phyloP scores from a whole-genome alignment of 176 grass and related monocot genomes.

The Aechmea fasciata region DNA sequence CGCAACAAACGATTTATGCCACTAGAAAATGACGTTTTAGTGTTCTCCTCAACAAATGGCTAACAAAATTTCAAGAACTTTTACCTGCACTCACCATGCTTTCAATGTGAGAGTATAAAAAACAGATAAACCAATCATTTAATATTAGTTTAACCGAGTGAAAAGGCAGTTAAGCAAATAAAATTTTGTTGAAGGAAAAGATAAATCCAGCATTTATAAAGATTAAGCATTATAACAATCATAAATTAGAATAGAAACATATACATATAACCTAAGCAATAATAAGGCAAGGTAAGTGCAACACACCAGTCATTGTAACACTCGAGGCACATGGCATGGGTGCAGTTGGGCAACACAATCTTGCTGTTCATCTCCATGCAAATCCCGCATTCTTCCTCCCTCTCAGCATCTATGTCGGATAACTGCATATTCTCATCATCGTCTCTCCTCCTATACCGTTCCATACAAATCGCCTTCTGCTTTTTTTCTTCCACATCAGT shows the following conservation, averaged over 20 bases:
- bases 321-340: conserved; percentile 56
- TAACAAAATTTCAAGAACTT: too few relatives aligned
- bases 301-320: conserved; percentile 60
- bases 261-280: conserved; percentile 19
- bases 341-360: conserved; percentile 79
- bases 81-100: too few relatives aligned
- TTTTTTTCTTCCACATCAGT: conserved; percentile 61
- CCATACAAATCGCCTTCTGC: conserved; percentile 50
- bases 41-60: too few relatives aligned
- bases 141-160: too few relatives aligned
- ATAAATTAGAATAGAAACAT: conserved; percentile 13
- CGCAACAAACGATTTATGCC: too few relatives aligned
- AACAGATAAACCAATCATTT: too few relatives aligned
- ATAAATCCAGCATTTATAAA: too few relatives aligned
- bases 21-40: too few relatives aligned
- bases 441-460: conserved; percentile 62
- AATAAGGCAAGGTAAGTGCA: conserved; percentile 4
- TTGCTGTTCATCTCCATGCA: conserved; percentile 77
- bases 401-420: conserved; percentile 70
- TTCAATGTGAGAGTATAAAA: too few relatives aligned
- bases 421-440: conserved; percentile 31
- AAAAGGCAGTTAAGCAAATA: too few relatives aligned
- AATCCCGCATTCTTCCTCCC: conserved; percentile 89
- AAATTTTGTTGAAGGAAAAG: too few relatives aligned
- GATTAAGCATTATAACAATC: too few relatives aligned